phyloP scores from a whole-genome alignment of 1,284 basidiomycete genomes.

The Rugosomyces carneus region DNA sequence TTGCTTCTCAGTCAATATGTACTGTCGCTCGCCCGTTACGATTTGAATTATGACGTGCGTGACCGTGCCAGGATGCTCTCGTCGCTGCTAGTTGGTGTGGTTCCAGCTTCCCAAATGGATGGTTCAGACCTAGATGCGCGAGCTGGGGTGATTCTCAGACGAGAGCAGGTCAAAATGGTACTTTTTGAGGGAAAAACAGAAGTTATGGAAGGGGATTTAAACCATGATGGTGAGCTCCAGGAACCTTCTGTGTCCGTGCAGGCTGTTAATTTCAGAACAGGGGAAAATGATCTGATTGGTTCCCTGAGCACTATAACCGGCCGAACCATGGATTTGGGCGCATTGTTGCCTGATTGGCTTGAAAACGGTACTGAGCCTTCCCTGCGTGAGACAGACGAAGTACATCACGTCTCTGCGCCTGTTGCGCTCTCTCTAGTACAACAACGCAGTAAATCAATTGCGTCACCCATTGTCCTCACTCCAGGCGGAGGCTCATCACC shows the following conservation, averaged over 20 bases:
- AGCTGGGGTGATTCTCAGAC: conserved; percentile 70
- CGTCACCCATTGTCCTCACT: conserved; percentile 45
- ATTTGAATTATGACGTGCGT: conserved; percentile 80
- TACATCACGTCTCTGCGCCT: conserved; percentile 31
- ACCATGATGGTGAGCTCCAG: conserved; percentile 1
- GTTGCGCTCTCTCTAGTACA: conserved; percentile 35
- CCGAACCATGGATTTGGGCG: conserved; percentile 38
- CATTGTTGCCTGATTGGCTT: conserved; percentile 52
- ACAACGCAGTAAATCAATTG: conserved; percentile 18
- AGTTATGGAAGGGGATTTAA: conserved; percentile 30
- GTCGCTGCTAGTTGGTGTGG: conserved; percentile 61
- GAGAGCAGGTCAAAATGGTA: conserved; percentile 76
- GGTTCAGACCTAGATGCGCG: conserved; percentile 36
- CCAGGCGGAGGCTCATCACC: conserved; percentile 43
- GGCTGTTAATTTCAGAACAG: conserved; percentile 20
- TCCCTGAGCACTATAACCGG: conserved; percentile 53
- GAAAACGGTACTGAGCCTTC: conserved; percentile 54
- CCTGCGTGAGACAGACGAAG: conserved; percentile 54
- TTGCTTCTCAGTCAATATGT: conserved; percentile 63
- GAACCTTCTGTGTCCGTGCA: background rate
- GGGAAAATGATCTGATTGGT: conserved; percentile 43
- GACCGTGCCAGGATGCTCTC: conserved; percentile 80
- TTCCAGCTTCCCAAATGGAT: conserved; percentile 31
- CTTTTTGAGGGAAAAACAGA: conserved; percentile 69
- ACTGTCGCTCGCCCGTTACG: conserved; percentile 83